A percentile compares a stretch with the other conserved stretches of the same genome.
These are phyloP conservation scores for Melaleuca quinquenervia DNA, from an alignment of 345 rosid genomes.

Conservation along the genomic window DNA sequence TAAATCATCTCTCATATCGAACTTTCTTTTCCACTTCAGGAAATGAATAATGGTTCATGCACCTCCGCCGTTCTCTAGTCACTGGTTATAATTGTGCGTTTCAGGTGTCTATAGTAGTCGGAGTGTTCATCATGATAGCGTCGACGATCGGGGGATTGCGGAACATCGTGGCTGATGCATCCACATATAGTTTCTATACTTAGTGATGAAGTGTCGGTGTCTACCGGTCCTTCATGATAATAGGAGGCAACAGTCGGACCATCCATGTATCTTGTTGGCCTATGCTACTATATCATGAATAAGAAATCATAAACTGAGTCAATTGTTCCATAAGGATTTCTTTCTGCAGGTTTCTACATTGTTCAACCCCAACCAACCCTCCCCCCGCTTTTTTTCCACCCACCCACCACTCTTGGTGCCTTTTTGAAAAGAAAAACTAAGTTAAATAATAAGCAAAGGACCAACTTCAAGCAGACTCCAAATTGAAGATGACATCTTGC, in stretches of 20 bases:
- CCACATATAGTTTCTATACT: constrained; percentile 71
- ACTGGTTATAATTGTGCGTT: neutral
- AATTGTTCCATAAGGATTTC: neutral
- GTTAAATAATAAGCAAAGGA: neutral
- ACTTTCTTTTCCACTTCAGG: neutral
- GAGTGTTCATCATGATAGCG: constrained; percentile 76
- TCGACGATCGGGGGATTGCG: constrained; percentile 90
- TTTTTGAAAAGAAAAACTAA: neutral
- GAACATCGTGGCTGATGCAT: constrained; percentile 69
- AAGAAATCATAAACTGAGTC: neutral
- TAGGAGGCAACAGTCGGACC: neutral
- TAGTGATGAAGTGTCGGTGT: constrained; percentile 1
- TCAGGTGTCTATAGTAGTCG: constrained; percentile 52
- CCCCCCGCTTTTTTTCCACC: neutral
- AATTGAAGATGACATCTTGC: neutral
- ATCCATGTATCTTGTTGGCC: neutral
- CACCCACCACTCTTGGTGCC: neutral
- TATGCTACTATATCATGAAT: neutral
- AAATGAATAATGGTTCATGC: neutral
- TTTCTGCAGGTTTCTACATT: neutral
- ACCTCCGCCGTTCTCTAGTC: neutral
- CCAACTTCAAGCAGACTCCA: neutral
- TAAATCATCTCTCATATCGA: constrained; percentile 11
- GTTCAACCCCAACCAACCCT: too few species aligned
- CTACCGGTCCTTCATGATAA: neutral